Evolutionary conservation across 345 rosid genomes (phyloP).

Genomic region (Gossypium thurberi): DNA sequence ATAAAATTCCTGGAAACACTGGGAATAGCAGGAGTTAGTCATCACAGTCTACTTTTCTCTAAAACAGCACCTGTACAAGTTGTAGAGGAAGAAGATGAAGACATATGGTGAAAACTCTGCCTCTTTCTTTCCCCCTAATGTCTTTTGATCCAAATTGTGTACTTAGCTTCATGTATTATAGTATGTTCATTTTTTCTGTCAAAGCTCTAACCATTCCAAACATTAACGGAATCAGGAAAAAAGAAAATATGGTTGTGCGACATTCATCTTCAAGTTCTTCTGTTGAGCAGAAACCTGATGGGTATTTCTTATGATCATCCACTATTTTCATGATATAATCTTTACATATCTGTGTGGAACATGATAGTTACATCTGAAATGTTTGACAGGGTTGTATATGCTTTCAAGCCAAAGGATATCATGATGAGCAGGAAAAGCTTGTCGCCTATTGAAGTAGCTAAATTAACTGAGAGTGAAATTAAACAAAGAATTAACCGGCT

Average conservation of each 20-base stretch:
- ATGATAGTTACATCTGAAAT: background rate
- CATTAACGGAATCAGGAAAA: slow-evolving; percentile 30
- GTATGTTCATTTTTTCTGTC: background rate
- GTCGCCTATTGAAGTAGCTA: slow-evolving; percentile 40
- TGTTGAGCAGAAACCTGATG: slow-evolving; percentile 42
- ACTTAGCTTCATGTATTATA: background rate
- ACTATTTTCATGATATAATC: background rate
- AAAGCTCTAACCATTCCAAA: background rate
- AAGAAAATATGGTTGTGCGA: slow-evolving; percentile 26
- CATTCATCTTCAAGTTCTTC: slow-evolving; percentile 39
- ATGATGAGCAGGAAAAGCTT: slow-evolving; percentile 37
- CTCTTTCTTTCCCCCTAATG: background rate
- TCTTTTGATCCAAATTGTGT: background rate
- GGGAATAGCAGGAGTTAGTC: slow-evolving; percentile 95
- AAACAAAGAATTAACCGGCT: slow-evolving; percentile 60
- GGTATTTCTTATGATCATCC: slow-evolving; percentile 35
- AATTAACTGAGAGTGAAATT: slow-evolving; percentile 62
- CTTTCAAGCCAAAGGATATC: slow-evolving; percentile 84
- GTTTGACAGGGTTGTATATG: slow-evolving; percentile 54
- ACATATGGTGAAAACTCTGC: slow-evolving; percentile 37
- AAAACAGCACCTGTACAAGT: slow-evolving; percentile 66
- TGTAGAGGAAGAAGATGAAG: slow-evolving; percentile 53
- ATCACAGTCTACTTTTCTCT: slow-evolving; percentile 90
- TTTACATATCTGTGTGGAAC: background rate
- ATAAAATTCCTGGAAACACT: slow-evolving; percentile 62